Conservation (phyloP, 352 stramenopile genomes). For the Phytophthora constricta region DNA sequence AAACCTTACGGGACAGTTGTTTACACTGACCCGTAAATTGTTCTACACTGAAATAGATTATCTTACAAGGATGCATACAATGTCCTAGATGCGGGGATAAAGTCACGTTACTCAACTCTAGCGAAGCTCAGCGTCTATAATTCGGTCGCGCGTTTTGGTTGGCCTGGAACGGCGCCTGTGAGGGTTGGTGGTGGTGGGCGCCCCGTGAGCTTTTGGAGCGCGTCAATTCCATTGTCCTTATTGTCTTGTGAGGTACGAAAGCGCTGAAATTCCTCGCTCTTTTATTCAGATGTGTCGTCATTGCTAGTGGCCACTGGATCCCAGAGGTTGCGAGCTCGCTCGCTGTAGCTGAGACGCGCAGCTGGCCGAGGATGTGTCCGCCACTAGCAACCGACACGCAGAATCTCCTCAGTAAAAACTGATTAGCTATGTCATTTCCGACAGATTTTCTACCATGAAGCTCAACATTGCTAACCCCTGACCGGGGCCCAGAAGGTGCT, state of each 20-base stretch:
- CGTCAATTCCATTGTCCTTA: constrained; percentile 65
- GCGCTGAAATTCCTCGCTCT: constrained; percentile 16
- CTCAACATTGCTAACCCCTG: constrained; percentile 99
- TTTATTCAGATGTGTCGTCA: not conserved
- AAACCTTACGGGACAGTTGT: too few species aligned
- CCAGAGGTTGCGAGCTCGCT: not conserved
- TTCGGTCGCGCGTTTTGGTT: constrained; percentile 42
- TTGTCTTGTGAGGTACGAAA: constrained; percentile 77
- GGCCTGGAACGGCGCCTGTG: constrained; percentile 17
- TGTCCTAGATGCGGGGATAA: constrained; percentile 19
- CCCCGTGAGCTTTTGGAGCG: constrained; percentile 12
- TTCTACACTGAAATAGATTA: not conserved
- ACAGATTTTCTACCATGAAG: constrained; percentile 91
- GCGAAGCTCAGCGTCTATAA: constrained; percentile 18
- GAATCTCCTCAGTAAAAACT: not conserved
- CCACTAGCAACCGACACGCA: not conserved
- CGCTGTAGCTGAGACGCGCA: not conserved
- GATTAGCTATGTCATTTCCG: too few species aligned
- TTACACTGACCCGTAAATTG: too few species aligned
- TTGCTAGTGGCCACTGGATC: not conserved
- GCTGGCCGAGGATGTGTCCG: not conserved
- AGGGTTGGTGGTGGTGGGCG: constrained; percentile 26
- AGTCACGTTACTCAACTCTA: not conserved
- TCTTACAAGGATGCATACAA: not conserved
- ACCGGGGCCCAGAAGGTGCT: constrained; percentile 99